Base-by-base conservation (phyloP, 805 yeast species). In the Ogataea siamensis region DNA sequence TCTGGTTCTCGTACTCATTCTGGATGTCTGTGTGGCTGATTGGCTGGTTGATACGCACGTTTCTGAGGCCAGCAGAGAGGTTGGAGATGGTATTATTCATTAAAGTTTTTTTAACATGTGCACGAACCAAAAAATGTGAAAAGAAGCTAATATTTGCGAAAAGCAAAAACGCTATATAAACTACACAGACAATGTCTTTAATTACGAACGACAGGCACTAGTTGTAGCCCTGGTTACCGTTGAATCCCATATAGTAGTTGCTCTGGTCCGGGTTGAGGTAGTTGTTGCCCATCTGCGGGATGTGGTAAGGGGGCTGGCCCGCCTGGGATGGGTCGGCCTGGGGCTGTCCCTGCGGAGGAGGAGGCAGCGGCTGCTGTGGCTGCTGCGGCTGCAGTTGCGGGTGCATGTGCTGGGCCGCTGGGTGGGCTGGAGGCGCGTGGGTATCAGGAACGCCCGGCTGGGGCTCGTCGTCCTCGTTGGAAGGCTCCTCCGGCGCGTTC, bases 401-500 rank as follows among this genome's bases (percentile, higher is more conserved):
- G 28, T 56, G 66, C 24, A 49, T 58, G 34, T 56, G 66, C 38
- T 54, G 58, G 14, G 46, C 58, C 5, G 46, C 40, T 18, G 45
- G 50, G 12, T 46, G 50, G 14, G 39, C 48, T 22, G 42, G 53
- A 7, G 49, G 42, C n/a, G 51, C 37, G 18, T 46, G 41, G 38
- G 50, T 52, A 24, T 43, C 57, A 26, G 46, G 34, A 11, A 50
- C 29, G 12, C 39, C 50, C 8, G 44, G 40, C 23, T 42, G 34
- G 31, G 55, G 42, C 17, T 76, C 76, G 39, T 77, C 84, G 32
- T 80, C 87, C 34, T 78, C 84, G 23, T 50, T 47, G 14, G 75
- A 67, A 8, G 79, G 78, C 47, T 83, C 91, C 56, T 87, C 95
- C n/a, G 96, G 96, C 7, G 98, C 98, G 63, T 91, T 88, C 57